A percentile compares a stretch with the other conserved stretches of the same genome.
phyloP scores from a whole-genome alignment of 1,139 yeast species.

The Scheffersomyces cryptocercus region DNA sequence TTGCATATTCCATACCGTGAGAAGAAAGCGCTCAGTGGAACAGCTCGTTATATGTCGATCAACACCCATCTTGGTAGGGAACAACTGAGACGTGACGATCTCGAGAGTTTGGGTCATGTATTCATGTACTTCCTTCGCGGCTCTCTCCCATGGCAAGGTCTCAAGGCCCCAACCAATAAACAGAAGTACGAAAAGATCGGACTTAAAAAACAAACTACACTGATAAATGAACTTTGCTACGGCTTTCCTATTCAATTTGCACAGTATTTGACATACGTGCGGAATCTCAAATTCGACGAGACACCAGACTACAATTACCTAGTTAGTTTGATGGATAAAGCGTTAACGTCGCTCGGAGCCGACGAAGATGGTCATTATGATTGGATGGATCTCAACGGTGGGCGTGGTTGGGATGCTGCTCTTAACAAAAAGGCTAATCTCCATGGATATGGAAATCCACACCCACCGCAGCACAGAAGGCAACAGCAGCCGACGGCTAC shows the following conservation, averaged over 20 bases:
- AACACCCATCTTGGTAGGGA: constrained; percentile 67
- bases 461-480: constrained; percentile 56
- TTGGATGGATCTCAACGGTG: constrained; percentile 82
- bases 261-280: constrained; percentile 69
- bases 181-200: constrained; percentile 84
- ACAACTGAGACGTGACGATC: constrained; percentile 64
- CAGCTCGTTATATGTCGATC: constrained; percentile 66
- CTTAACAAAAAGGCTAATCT: constrained; percentile 77
- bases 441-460: constrained; percentile 79
- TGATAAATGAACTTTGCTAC: constrained; percentile 64
- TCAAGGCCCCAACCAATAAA: constrained; percentile 78
- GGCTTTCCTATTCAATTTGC: constrained; percentile 79
- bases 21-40: constrained; percentile 62
- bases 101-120: constrained; percentile 65
- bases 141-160: constrained; percentile 53
- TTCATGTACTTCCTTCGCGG: constrained; percentile 64
- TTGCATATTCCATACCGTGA: constrained; percentile 64
- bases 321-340: constrained; percentile 44
- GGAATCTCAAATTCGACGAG: constrained; percentile 73
- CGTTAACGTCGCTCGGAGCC: constrained; percentile 32
- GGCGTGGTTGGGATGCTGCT: constrained; percentile 81
- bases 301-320: constrained; percentile 69
- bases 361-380: constrained; percentile 66
- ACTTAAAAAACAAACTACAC: constrained; percentile 71
- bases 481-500: constrained; percentile 32